These are phyloP conservation scores for Penicillium frequentans DNA, from an alignment of 2,329 filamentous ascomycete species.

Conservation along the genomic window DNA sequence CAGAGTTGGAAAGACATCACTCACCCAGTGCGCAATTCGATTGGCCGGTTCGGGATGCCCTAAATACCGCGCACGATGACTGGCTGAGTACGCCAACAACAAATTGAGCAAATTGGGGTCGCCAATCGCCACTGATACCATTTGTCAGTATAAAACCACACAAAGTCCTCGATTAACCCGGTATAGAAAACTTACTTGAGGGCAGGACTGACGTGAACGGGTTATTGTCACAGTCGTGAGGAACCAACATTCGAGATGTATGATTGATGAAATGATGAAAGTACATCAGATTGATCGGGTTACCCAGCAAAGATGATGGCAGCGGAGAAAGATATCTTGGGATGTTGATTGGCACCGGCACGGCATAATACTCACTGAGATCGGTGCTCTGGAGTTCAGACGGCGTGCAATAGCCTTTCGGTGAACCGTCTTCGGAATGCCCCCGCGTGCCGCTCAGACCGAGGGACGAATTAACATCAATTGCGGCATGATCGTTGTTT, in stretches of 20 bases:
- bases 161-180: background rate
- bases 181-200: conserved; percentile 52
- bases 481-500: conserved; percentile 70
- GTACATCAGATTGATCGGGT: conserved; percentile 78
- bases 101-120: conserved; percentile 68
- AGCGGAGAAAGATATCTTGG: conserved; percentile 58
- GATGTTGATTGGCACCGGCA: conserved; percentile 66
- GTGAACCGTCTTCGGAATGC: conserved; percentile 6
- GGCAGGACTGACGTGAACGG: conserved; percentile 62
- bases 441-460: conserved; percentile 26
- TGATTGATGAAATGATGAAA: conserved; percentile 77
- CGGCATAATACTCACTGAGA: conserved; percentile 68
- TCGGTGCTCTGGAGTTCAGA: conserved; percentile 37
- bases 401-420: background rate
- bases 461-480: conserved; percentile 52
- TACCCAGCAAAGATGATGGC: conserved; percentile 61
- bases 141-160: conserved; percentile 39
- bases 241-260: conserved; percentile 67
- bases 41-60: conserved; percentile 72
- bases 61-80: conserved; percentile 73
- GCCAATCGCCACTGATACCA: conserved; percentile 44
- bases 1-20: conserved; percentile 67
- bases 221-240: conserved; percentile 63
- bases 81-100: conserved; percentile 79
- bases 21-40: conserved; percentile 77